Base-by-base conservation (phyloP, 768 basidiomycete genomes). In the Tricholoma matsutake region DNA sequence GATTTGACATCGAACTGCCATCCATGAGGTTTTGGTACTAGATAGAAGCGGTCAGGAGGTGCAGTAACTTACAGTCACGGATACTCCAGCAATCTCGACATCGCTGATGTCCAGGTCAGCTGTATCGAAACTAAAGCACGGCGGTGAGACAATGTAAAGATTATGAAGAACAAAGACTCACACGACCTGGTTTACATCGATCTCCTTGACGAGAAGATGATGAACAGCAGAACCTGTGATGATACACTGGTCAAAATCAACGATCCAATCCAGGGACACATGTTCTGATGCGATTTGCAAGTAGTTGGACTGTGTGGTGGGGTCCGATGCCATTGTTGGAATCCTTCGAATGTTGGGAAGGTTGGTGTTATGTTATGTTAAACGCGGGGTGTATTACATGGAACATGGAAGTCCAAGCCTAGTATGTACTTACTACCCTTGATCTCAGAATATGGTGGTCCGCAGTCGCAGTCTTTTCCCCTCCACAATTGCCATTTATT, bases 301-400 rank as follows among this genome's bases (percentile, higher is more conserved):
- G 72, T 91, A 93, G 76, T 97, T 97, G 22, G 92, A 83, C 68
- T 94, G 89, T 0, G 89, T 88, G 0, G 91, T 86, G 18, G 86
- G 87, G 68, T 92, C 89, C 22, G 22, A 25, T 32, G 63, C 29
- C 69, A 68, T 69, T 13, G 56, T 37, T 39, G 54, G 6, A 16
- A 20, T 31, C 25, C 8, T 39, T 25, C 22, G 22, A 25, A 25
- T 25, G 22, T 25, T 25, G n/a, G n/a, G n/a, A n/a, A n/a, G n/a
- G 22, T 25, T 25, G 22, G 22, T 25, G 22, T 25, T 25, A 3
- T n/a, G 22, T 25, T 1, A 25, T 25, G 22, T 3, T 1, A 25
- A 25, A 25, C 22, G 22, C 22, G 22, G 22, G 22, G 3, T 25
- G 22, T 25, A 25, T 25, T 25, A 25, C 3, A 25, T 25, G 3